phyloP scores from a whole-genome alignment of 164 flowering plant genomes.

The Magnolia officinalis region DNA sequence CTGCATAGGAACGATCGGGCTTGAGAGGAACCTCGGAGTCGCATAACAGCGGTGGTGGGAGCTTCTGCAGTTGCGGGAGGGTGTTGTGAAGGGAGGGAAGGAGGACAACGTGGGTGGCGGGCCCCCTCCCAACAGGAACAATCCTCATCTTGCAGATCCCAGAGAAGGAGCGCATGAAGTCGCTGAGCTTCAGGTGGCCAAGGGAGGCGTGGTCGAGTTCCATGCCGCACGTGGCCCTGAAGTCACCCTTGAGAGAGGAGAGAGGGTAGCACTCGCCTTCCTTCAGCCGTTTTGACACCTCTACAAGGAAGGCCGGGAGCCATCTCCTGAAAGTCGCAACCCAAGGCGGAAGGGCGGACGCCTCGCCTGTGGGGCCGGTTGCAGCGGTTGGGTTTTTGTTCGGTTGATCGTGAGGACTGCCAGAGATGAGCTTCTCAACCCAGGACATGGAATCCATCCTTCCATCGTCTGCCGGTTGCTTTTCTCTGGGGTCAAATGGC shows the following conservation, averaged over 20 bases:
- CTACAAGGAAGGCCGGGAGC: constrained; percentile 44
- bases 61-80: not conserved
- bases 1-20: constrained; percentile 4
- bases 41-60: constrained; percentile 4
- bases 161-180: constrained; percentile 43
- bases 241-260: constrained; percentile 61
- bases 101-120: constrained; percentile 50
- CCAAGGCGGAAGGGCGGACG: constrained; percentile 31
- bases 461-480: constrained; percentile 8
- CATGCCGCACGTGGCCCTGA: constrained; percentile 43
- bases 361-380: not conserved
- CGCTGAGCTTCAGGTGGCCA: constrained; percentile 57
- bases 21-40: constrained; percentile 2
- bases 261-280: constrained; percentile 52
- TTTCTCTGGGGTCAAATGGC: not conserved
- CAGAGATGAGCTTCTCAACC: constrained; percentile 25
- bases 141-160: constrained; percentile 38
- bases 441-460: constrained; percentile 25
- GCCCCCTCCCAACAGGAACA: constrained; percentile 36
- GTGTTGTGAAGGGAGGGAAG: constrained; percentile 26
- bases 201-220: constrained; percentile 60
- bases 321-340: constrained; percentile 44
- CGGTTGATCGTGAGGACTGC: constrained; percentile 6
- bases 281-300: constrained; percentile 22
- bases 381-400: constrained; percentile 1